Conservation (phyloP, 2,329 filamentous ascomycete species). For the Raffaelea albimanens region DNA sequence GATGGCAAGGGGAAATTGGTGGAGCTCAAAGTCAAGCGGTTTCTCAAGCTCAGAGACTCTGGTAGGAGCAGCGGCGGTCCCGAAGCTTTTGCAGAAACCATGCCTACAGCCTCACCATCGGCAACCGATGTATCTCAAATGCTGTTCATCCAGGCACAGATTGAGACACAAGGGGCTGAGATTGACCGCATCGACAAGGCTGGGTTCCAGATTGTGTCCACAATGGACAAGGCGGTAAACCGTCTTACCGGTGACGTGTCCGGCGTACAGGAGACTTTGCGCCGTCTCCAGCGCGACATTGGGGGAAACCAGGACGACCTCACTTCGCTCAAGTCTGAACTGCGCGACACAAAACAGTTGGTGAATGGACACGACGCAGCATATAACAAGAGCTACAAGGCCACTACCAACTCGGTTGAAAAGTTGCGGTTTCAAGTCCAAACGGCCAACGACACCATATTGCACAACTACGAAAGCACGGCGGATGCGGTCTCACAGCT, state of each 20-base stretch:
- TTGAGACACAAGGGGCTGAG: slow-evolving; percentile 24
- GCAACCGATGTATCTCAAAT: slow-evolving; percentile 13
- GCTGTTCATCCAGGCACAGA: slow-evolving; percentile 21
- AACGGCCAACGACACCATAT: background rate
- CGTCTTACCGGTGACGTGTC: slow-evolving; percentile 25
- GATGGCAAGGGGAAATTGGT: slow-evolving; percentile 8
- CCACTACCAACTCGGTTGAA: no score
- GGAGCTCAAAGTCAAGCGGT: slow-evolving; percentile 23
- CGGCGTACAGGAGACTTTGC: slow-evolving; percentile 21
- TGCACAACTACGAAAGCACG: slow-evolving; percentile 8
- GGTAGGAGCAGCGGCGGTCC: background rate
- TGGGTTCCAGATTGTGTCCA: slow-evolving; percentile 26
- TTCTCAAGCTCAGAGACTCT: slow-evolving; percentile 20
- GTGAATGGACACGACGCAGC: slow-evolving; percentile 1
- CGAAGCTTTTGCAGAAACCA: no score
- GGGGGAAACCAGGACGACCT: slow-evolving; percentile 17
- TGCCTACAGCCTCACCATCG: background rate
- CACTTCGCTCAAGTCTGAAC: slow-evolving; percentile 16
- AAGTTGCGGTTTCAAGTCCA: no score
- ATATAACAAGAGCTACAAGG: no score
- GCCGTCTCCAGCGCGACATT: slow-evolving; percentile 17
- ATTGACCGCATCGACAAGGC: slow-evolving; percentile 27
- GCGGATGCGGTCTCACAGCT: no score
- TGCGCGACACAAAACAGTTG: slow-evolving; percentile 12
- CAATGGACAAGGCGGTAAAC: slow-evolving; percentile 24